Evolutionary conservation across 176 grass and related monocot species (phyloP), one percentile per base, ranked within the genome.

Genomic region (Eragrostis nindensis): DNA sequence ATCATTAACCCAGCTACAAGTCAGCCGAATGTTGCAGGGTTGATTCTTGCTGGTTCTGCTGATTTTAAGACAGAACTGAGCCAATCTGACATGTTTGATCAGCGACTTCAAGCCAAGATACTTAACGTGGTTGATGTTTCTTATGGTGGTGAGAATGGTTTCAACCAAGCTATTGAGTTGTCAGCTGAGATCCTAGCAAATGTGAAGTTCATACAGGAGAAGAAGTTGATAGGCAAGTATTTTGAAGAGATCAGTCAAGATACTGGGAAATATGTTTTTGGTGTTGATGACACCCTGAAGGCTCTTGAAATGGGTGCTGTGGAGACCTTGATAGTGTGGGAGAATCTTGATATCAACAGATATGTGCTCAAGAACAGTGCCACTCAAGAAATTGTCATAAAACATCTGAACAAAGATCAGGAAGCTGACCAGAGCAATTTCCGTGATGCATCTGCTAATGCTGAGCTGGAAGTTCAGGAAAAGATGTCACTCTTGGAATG

Each of bases 191-290:
- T 59, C n/a, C 55, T 59, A 24, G 8, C 55, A 59, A 59, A 59
- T 59, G 55, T 59, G n/a, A 59, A 59, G 55, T 59, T 59, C n/a
- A 59, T 59, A 59, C 55, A 59, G 55, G 55, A 59, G 55, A 59
- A 59, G 21, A 59, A 59, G 55, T 59, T 59, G 55, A 59, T 59
- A 11, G 55, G 55, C n/a, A 59, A 59, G 55, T 59, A 59, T 59
- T 59, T 59, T 59, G 55, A 59, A 59, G 55, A 59, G 55, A 59
- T 59, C 55, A 59, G 55, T 59, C 55, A 59, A 59, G 55, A 59
- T 59, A 59, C 55, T 11, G 55, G 55, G n/a, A 59, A 25, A 59
- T 59, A 59, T 11, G 55, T 59, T 21, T 59, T 59, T 25, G 55
- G 55, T 59, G 55, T 59, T 25, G 55, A 59, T 59, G 55, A 59